Percentiles rank a stretch among this genome's conserved stretches.
These are phyloP conservation scores for Multifurca ochricompacta DNA, from an alignment of 768 basidiomycete genomes.

Conservation along the genomic window DNA sequence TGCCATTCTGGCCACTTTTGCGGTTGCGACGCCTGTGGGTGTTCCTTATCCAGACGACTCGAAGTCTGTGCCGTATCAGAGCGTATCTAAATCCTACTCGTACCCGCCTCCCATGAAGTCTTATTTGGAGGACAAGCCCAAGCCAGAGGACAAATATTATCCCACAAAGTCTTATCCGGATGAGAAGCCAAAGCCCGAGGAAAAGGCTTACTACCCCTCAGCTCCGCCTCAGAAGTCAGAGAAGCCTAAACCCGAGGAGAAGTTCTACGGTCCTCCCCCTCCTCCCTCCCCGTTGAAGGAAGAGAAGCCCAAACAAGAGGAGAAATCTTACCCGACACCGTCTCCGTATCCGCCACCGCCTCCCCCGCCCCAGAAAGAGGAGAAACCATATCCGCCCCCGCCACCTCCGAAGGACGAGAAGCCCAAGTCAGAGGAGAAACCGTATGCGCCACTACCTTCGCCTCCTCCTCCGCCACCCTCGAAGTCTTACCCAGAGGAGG, in stretches of 20 bases:
- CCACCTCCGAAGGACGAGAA: not conserved
- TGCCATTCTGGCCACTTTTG: not conserved
- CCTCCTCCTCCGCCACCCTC: not conserved
- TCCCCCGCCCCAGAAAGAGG: not conserved
- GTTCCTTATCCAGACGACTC: not conserved
- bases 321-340: not conserved
- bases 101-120: not conserved
- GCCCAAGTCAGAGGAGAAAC: not conserved
- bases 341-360: no score
- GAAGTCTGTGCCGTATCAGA: not conserved
- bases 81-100: not conserved
- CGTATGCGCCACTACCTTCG: no score
- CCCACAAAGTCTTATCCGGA: not conserved
- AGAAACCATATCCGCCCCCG: not conserved
- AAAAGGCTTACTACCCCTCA: not conserved
- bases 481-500: not conserved
- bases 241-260: not conserved
- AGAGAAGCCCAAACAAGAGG: not conserved
- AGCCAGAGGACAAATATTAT: constrained; percentile 1
- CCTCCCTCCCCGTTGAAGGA: not conserved
- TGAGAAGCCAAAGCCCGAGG: not conserved
- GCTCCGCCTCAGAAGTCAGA: not conserved
- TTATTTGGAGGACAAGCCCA: not conserved
- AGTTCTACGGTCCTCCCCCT: no score
- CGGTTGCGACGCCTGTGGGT: constrained; percentile 2